phyloP scores from a whole-genome alignment of 2,329 filamentous ascomycete genomes.

The Lomentospora prolificans region DNA sequence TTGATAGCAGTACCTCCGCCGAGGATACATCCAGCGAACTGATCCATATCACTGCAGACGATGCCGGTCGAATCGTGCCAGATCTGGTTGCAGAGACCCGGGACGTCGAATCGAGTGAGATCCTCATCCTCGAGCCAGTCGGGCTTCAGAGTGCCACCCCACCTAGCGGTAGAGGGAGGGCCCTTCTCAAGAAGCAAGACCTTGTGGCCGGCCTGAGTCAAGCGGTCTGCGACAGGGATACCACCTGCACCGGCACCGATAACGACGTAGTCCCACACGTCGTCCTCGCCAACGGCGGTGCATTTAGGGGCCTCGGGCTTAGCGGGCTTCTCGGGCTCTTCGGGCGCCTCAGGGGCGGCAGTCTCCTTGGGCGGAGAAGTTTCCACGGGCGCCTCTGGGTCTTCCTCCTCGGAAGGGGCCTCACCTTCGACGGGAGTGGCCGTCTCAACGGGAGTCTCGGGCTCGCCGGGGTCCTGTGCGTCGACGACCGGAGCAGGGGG shows the following conservation, averaged over 20 bases:
- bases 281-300: constrained; percentile 1
- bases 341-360: constrained; percentile 2
- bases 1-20: constrained; percentile 60
- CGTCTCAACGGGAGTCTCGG: neutral
- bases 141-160: constrained; percentile 51
- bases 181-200: constrained; percentile 56
- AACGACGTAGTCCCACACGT: constrained; percentile 48
- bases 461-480: neutral
- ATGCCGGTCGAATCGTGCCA: constrained; percentile 54
- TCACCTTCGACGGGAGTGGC: neutral
- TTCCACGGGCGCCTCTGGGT: neutral
- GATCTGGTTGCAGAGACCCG: constrained; percentile 62
- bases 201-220: constrained; percentile 50
- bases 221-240: constrained; percentile 45
- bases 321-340: neutral
- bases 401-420: neutral
- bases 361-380: neutral
- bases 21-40: constrained; percentile 63
- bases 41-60: constrained; percentile 59
- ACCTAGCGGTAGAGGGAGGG: constrained; percentile 52
- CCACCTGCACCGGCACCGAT: constrained; percentile 54
- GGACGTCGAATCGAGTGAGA: constrained; percentile 61
- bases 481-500: neutral
- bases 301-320: neutral
- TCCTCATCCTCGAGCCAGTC: constrained; percentile 52